Base-by-base conservation (phyloP, 306 rosid genomes). In the Quercus mongolica region DNA sequence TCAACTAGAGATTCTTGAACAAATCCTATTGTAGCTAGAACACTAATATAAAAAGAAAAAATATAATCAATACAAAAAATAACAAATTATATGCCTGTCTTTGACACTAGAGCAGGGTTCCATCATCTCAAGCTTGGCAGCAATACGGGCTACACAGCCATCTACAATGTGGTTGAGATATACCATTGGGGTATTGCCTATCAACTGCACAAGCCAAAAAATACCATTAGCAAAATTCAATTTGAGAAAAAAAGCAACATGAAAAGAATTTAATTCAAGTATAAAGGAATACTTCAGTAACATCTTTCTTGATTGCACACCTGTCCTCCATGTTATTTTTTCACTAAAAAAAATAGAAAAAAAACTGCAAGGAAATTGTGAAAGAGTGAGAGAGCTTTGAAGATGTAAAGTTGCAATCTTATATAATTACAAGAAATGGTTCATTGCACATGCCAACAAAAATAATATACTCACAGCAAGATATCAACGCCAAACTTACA, bases 61-160 rank as follows among this genome's bases (percentile, higher is more conserved):
- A 80, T 11, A 57, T 14, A 28, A 14, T 7, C 18, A 10, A 81
- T 46, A 74, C 77, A 62, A 70, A 21, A 21, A 30, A 72, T 18
- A 59, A 35, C 54, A 55, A 33, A 56, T 10, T 52, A 0, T 41
- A 59, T 80, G 52, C 93, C 98, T 89, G 82, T 94, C 97, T 82
- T 91, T 94, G 19, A 90, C 90, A 74, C 98, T 91, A 3, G 97
- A 82, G 77, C 95, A 90, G 41, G 97, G 92, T 78, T 94, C 89
- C 97, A 38, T 38, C 46, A 38, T 38, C 46, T 38, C 46, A 38
- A 38, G 46, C 46, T 38, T 38, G 46, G 46, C 46, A 38, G 46
- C 46, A 38, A 38, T 38, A 38, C 11, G 46, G 11, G 46, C 46
- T 38, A 38, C 46, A 38, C 46, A 38, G 46, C 46, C 46, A 7